Conservation (phyloP, 495 filamentous ascomycete genomes). For the Chlorociboria aeruginascens region DNA sequence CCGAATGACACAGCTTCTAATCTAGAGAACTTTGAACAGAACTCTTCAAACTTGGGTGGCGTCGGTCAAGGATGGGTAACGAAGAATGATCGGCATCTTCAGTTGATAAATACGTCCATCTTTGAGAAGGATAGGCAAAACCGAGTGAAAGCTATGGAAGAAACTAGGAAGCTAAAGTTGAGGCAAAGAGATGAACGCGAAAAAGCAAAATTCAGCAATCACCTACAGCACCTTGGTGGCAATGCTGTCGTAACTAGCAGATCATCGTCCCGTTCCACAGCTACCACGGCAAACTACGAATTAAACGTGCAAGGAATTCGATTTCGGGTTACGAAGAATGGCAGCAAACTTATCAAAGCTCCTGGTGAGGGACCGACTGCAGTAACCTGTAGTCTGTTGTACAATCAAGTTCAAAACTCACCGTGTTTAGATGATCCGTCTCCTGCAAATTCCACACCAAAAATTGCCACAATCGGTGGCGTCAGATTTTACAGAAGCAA, state of each 20-base stretch:
- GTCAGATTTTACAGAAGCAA: constrained; percentile 84
- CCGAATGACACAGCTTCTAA: constrained; percentile 22
- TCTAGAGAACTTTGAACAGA: constrained; percentile 22
- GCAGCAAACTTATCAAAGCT: constrained; percentile 72
- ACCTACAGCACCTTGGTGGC: constrained; percentile 28
- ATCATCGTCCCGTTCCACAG: constrained; percentile 19
- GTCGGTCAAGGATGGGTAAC: constrained; percentile 48
- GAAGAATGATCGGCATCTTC: constrained; percentile 73
- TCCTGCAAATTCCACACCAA: constrained; percentile 61
- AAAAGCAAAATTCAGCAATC: constrained; percentile 42
- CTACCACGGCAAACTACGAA: constrained; percentile 39
- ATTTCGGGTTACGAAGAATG: constrained; percentile 63
- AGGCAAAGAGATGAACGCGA: constrained; percentile 50
- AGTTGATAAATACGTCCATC: constrained; percentile 75
- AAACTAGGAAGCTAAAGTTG: constrained; percentile 50
- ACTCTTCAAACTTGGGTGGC: constrained; percentile 20
- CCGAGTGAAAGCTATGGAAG: constrained; percentile 63
- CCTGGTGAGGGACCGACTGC: constrained; percentile 41
- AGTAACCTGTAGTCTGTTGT: constrained; percentile 11
- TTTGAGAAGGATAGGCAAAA: constrained; percentile 65
- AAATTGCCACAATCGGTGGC: constrained; percentile 63
- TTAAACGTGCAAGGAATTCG: constrained; percentile 63
- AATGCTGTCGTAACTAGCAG: background rate
- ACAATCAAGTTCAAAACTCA: constrained; percentile 29
- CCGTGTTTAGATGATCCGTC: constrained; percentile 45